Evolutionary conservation across 805 yeast genomes (phyloP), one percentile per base, ranked within the genome.

Genomic region (Ogataea methanolica): DNA sequence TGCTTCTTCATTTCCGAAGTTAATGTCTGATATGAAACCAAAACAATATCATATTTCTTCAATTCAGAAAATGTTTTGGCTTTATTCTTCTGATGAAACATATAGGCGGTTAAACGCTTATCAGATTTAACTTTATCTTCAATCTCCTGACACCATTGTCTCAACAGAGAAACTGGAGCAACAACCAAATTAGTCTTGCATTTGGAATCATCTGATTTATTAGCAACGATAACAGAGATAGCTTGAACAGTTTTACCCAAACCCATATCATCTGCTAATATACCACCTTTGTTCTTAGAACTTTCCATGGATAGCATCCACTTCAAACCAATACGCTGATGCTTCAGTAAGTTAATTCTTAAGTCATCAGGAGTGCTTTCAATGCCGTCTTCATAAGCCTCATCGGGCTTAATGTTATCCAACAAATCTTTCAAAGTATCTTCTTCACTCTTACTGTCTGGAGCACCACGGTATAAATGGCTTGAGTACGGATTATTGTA

Each of bases 161-260:
- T 72, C 44, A 92, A 69, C 36, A 94, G 73, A 0, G 96, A 85
- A 14, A 92, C 96, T 0, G 99, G 98, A 0, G 96, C 95, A n/a
- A 92, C 80, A 43, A 92, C 78, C 50, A 92, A 70, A 33, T 83
- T 88, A 0, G 88, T 79, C 51, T 75, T 79, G 37, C 65, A 52
- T 0, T 66, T 54, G 17, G 67, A 36, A 23, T 52, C 56, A 14
- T 42, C 41, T 2, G 77, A 59, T 42, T 56, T 62, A 56, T 74
- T 67, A 2, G 79, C 70, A 46, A 83, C 58, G 46, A 86, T 78
- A 39, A 87, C 60, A 0, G 84, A 78, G 19, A 85, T 66, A 1
- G 87, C 75, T 56, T 85, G 91, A 33, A 83, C 75, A 0, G 94
- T 86, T 62, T 86, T 86, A 47, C 90, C 89, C 19, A 86, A 67